Percentiles rank a stretch among this genome's conserved stretches.
Conservation (phyloP, 306 rosid species). For the Nissolia schottii region DNA sequence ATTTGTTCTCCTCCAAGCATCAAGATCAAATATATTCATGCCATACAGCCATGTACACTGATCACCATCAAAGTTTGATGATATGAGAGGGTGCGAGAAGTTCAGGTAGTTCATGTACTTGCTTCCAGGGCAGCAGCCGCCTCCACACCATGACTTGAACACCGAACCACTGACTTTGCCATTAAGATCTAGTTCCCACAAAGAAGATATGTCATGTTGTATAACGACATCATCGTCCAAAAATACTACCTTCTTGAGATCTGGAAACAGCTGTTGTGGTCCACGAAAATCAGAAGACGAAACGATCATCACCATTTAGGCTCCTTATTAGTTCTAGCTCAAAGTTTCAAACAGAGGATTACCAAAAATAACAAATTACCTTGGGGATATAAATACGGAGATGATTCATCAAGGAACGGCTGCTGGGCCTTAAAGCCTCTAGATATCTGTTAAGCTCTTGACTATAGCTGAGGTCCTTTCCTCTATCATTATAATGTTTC, state of each 20-base stretch:
- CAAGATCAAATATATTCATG: conserved; percentile 72
- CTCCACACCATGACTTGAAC: conserved; percentile 61
- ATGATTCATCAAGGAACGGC: conserved; percentile 80
- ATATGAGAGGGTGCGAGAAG: conserved; percentile 69
- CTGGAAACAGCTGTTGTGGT: conserved; percentile 82
- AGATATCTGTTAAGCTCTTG: conserved; percentile 45
- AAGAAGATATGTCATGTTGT: conserved; percentile 73
- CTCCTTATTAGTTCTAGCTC: conserved; percentile 22
- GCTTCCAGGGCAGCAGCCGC: conserved; percentile 61
- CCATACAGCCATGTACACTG: conserved; percentile 77
- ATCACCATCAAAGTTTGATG: conserved; percentile 52
- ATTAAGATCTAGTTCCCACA: conserved; percentile 79
- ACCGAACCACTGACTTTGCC: conserved; percentile 87
- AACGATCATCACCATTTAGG: conserved; percentile 27
- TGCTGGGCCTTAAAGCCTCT: conserved; percentile 55
- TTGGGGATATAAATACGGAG: conserved; percentile 74
- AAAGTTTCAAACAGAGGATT: conserved; percentile 25
- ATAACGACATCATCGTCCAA: conserved; percentile 89
- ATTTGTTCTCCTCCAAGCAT: conserved; percentile 79
- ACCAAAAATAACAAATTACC: conserved; percentile 44
- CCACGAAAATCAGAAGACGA: conserved; percentile 45
- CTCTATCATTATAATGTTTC: conserved; percentile 56
- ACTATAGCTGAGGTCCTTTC: conserved; percentile 31
- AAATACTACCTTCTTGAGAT: conserved; percentile 69
- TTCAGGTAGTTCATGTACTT: conserved; percentile 67